Evolutionary conservation across 1,284 basidiomycete genomes (phyloP).

Genomic region (Leccinum pallidistipes): DNA sequence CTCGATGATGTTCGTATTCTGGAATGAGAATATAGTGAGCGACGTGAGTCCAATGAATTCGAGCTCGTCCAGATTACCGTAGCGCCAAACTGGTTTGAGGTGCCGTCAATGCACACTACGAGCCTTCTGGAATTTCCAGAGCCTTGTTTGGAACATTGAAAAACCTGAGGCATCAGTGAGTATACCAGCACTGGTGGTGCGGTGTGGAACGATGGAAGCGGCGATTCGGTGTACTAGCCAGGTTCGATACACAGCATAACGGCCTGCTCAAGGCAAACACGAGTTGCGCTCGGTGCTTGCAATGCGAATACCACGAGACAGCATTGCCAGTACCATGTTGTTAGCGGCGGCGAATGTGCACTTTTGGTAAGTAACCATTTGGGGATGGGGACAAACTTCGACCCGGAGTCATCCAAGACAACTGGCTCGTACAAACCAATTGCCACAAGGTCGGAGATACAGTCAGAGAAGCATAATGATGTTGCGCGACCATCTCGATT

Average conservation of each 20-base stretch:
- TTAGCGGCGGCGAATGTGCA: not conserved
- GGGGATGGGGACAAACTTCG: not conserved
- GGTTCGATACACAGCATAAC: not conserved
- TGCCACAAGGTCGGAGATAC: too few relatives aligned
- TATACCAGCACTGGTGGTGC: not conserved
- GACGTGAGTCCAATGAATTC: not conserved
- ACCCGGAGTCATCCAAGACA: too few relatives aligned
- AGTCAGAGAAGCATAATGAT: too few relatives aligned
- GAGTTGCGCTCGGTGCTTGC: slow-evolving; percentile 5
- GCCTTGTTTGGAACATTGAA: slow-evolving; percentile 8
- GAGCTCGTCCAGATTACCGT: slow-evolving; percentile 24
- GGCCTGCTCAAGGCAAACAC: slow-evolving; percentile 6
- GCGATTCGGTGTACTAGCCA: not conserved
- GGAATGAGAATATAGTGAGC: not conserved
- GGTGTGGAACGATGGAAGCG: not conserved
- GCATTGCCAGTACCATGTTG: not conserved
- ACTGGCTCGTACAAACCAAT: too few relatives aligned
- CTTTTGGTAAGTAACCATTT: not conserved
- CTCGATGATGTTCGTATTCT: slow-evolving; percentile 41
- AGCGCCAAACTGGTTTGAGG: slow-evolving; percentile 36
- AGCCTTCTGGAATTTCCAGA: slow-evolving; percentile 27
- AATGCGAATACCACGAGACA: slow-evolving; percentile 1
- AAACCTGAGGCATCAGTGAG: slow-evolving; percentile 11
- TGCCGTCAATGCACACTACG: slow-evolving; percentile 41
- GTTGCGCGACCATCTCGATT: too few relatives aligned